phyloP scores from a whole-genome alignment of 2,329 filamentous ascomycete species.

The Eutypa lata region DNA sequence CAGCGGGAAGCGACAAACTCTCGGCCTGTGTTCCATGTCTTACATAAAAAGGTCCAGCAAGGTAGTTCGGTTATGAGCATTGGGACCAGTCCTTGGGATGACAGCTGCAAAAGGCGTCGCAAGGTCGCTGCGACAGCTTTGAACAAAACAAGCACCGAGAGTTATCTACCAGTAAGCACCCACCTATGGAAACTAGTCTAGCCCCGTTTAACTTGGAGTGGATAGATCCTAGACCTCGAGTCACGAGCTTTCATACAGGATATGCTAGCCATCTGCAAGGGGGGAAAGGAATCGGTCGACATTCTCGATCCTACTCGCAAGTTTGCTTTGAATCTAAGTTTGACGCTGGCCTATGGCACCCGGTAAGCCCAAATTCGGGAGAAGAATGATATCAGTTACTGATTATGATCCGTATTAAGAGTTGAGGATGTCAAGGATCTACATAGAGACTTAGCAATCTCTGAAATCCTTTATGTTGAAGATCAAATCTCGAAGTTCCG shows the following conservation, averaged over 20 bases:
- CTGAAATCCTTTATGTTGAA: slow-evolving; percentile 61
- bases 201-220: not conserved
- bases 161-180: slow-evolving; percentile 52
- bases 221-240: slow-evolving; percentile 59
- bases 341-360: slow-evolving; percentile 64
- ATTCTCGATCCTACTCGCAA: slow-evolving; percentile 61
- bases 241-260: slow-evolving; percentile 56
- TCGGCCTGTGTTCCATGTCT: slow-evolving; percentile 61
- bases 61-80: slow-evolving; percentile 39
- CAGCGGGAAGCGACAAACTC: slow-evolving; percentile 65
- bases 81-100: slow-evolving; percentile 67
- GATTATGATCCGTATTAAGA: not conserved
- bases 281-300: slow-evolving; percentile 55
- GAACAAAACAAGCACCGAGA: slow-evolving; percentile 62
- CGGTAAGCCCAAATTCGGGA: slow-evolving; percentile 26
- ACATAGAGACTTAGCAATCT: slow-evolving; percentile 45
- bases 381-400: not conserved
- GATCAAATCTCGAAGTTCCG: slow-evolving; percentile 60
- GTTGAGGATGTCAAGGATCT: slow-evolving; percentile 17
- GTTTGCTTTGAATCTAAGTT: slow-evolving; percentile 60
- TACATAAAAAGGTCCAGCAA: slow-evolving; percentile 57
- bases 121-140: slow-evolving; percentile 66
- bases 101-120: slow-evolving; percentile 61
- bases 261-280: slow-evolving; percentile 52
- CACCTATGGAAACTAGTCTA: too few species aligned